These are phyloP conservation scores for Euclidium syriacum DNA, from an alignment of 345 rosid genomes.

Conservation along the genomic window DNA sequence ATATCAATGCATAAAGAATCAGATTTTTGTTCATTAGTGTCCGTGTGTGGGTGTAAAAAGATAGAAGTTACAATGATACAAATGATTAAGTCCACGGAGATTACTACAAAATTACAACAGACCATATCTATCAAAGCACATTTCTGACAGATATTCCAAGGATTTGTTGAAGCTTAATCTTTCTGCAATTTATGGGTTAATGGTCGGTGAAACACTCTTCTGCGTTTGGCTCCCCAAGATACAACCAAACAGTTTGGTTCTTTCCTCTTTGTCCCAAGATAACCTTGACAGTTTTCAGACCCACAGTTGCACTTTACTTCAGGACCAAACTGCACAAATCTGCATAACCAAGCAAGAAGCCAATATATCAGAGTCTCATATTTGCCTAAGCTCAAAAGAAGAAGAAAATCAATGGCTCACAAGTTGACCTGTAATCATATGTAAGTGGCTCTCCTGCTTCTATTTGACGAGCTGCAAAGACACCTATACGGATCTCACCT, in stretches of 20 bases:
- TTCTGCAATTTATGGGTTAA: constrained; percentile 2
- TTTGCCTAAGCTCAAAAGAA: neutral
- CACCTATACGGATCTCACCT: constrained; percentile 87
- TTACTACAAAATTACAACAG: neutral
- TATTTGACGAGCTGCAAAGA: constrained; percentile 81
- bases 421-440: constrained; percentile 78
- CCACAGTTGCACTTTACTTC: constrained; percentile 91
- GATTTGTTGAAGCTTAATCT: constrained; percentile 1
- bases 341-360: constrained; percentile 9
- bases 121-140: neutral
- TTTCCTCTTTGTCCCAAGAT: constrained; percentile 70
- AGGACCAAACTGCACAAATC: constrained; percentile 91
- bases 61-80: neutral
- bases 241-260: constrained; percentile 37
- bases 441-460: constrained; percentile 82
- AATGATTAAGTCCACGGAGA: neutral
- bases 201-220: constrained; percentile 38
- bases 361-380: neutral
- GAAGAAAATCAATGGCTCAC: neutral
- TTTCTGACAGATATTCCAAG: neutral
- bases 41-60: neutral
- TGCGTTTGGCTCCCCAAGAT: constrained; percentile 89
- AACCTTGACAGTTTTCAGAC: constrained; percentile 69
- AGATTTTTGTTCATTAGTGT: neutral
- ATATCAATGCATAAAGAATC: neutral